Evolutionary conservation across 495 filamentous ascomycete species (phyloP), one percentile per base, ranked within the genome.

Genomic region (Xylaria nigripes): DNA sequence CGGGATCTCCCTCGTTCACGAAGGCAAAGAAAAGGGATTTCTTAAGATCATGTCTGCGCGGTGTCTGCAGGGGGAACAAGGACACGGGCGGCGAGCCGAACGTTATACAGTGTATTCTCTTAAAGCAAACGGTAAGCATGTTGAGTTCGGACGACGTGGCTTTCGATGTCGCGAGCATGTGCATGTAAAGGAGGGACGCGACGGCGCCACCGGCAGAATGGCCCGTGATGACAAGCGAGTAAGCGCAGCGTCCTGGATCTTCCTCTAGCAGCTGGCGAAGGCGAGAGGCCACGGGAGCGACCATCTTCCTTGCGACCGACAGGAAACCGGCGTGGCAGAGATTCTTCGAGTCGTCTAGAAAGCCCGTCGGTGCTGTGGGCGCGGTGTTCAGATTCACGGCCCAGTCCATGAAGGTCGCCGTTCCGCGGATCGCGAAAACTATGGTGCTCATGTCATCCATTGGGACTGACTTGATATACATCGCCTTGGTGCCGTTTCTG

Each of bases 151-250:
- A 86, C 29, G 66, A 61, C 0, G 82, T 76, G 6, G 59, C 67
- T 19, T 70, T 69, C 19, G 71, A 73, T 0, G 70, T 77, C 2
- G 84, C 76, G 22, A 90, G 73, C 79, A 93, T 87, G 70, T 95
- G 89, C 32, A 78, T 77, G 66, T 86, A 95, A 1, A 93, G 76
- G 13, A 95, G 72, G 7, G 78, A 76, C 3, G 89, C 89, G 0
- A 95, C 81, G 6, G 89, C 89, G 3, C 89, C 89, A 15, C 89
- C 89, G 0, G 89, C 89, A 6, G 85, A 89, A 61, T 93, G 89
- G 2, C 89, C 89, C 0, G 88, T 92, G 54, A 94, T 84, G 9
- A 94, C 70, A 5, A 94, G 78, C 13, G 83, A 87, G 61, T 84
- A 85, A 21, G 74, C 72, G 4, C 77, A 74, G 18, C 86, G 76